Percentiles rank a stretch among this genome's conserved stretches.
Evolutionary conservation across 805 yeast genomes (phyloP).

Genomic region (Hermanozyma aechmeae): DNA sequence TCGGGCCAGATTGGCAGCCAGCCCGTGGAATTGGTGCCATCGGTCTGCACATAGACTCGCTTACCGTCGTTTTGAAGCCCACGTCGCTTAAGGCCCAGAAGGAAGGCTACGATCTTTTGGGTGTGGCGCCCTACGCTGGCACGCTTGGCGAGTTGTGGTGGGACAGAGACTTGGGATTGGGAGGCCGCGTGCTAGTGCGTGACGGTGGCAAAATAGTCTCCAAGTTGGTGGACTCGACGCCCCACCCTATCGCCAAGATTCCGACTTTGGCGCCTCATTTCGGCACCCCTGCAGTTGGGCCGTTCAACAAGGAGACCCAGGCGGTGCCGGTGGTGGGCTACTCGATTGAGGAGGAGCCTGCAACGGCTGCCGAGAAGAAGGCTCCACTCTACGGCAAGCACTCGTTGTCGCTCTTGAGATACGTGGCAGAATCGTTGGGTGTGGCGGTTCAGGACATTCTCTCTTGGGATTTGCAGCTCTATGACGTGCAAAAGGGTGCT

Average conservation of each 20-base stretch:
- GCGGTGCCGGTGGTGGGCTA: slow-evolving; percentile 74
- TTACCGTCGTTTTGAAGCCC: slow-evolving; percentile 66
- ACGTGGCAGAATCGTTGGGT: slow-evolving; percentile 52
- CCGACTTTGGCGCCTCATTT: slow-evolving; percentile 86
- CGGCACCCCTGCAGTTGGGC: slow-evolving; percentile 58
- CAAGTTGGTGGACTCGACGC: slow-evolving; percentile 47
- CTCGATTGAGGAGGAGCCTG: slow-evolving; percentile 26
- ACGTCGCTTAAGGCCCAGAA: slow-evolving; percentile 47
- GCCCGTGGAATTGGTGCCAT: slow-evolving; percentile 59
- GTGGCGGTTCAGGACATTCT: slow-evolving; percentile 53
- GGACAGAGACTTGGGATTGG: slow-evolving; percentile 81
- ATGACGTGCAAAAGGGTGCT: slow-evolving; percentile 71
- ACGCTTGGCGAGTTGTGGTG: slow-evolving; percentile 59
- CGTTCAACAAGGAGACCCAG: slow-evolving; percentile 69
- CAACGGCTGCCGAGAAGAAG: slow-evolving; percentile 49
- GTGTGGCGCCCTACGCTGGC: slow-evolving; percentile 81
- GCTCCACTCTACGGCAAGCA: slow-evolving; percentile 67
- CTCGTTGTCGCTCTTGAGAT: slow-evolving; percentile 57
- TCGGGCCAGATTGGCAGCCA: slow-evolving; percentile 61
- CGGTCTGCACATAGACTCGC: slow-evolving; percentile 71
- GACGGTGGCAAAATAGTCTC: slow-evolving; percentile 25
- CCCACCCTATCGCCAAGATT: slow-evolving; percentile 67
- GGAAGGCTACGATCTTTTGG: slow-evolving; percentile 71
- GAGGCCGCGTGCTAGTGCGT: slow-evolving; percentile 62
- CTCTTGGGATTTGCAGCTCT: slow-evolving; percentile 69